A percentile compares a stretch with the other conserved stretches of the same genome.
Evolutionary conservation across 805 yeast species (phyloP).

Genomic region (Nakazawaea ishiwadae): DNA sequence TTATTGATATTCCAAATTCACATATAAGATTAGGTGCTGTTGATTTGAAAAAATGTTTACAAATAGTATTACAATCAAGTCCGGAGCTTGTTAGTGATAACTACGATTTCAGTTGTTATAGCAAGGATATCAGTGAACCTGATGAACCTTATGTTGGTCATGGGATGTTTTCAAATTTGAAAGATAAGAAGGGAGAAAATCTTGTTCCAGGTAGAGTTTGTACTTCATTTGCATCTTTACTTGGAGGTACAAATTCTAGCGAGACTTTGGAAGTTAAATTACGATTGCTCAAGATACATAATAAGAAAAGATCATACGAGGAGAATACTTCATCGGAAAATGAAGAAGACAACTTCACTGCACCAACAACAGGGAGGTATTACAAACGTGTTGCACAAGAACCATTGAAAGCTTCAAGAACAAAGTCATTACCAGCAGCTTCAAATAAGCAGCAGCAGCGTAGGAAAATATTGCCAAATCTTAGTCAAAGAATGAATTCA

Average conservation of each 20-base stretch:
- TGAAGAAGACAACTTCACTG: not conserved
- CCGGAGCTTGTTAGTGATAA: constrained; percentile 38
- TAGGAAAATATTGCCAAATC: not conserved
- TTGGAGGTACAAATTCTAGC: constrained; percentile 32
- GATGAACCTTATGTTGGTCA: constrained; percentile 47
- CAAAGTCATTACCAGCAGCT: constrained; percentile 10
- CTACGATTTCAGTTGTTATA: constrained; percentile 40
- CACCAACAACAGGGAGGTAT: constrained; percentile 10
- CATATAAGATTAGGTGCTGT: constrained; percentile 36
- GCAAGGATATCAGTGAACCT: constrained; percentile 46
- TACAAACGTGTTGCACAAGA: not conserved
- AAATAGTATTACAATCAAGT: constrained; percentile 39
- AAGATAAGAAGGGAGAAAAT: constrained; percentile 21
- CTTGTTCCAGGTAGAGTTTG: constrained; percentile 55
- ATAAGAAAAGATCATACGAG: not conserved
- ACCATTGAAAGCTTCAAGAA: constrained; percentile 9
- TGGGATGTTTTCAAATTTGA: constrained; percentile 33
- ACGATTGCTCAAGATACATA: constrained; percentile 29
- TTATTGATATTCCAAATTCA: constrained; percentile 37
- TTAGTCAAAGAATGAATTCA: constrained; percentile 8
- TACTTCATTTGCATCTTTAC: constrained; percentile 40
- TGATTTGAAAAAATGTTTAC: constrained; percentile 40
- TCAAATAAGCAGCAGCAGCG: not conserved
- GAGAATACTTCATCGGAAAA: constrained; percentile 1
- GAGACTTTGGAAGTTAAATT: constrained; percentile 56